phyloP scores from a whole-genome alignment of 257 asterid genomes.

The Solanum chiquidenum region DNA sequence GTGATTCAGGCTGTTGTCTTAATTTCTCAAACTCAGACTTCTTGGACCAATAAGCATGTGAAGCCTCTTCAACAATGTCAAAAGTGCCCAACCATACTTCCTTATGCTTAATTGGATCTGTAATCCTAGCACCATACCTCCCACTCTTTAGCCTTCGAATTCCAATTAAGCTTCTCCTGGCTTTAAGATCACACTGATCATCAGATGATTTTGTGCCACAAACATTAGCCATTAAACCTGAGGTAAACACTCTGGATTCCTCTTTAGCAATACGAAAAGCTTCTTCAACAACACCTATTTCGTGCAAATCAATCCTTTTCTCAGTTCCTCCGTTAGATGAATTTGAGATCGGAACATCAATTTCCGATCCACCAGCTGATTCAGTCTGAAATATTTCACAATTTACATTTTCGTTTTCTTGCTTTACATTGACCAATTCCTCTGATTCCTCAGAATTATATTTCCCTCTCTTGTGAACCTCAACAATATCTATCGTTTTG shows the following conservation, averaged over 20 bases:
- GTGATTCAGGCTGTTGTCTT: neutral
- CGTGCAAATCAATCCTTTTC: neutral
- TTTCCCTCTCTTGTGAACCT: too few species aligned
- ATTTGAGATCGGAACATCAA: neutral
- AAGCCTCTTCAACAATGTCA: neutral
- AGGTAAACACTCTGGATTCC: neutral
- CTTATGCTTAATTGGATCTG: neutral
- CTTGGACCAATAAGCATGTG: neutral
- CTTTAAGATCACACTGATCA: neutral
- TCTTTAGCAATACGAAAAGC: neutral
- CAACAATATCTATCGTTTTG: neutral
- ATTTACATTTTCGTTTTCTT: neutral
- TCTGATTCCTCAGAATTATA: neutral
- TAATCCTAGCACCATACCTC: neutral
- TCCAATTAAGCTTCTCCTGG: neutral
- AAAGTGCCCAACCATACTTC: neutral
- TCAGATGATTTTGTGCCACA: neutral
- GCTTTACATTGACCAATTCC: neutral
- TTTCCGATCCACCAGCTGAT: neutral
- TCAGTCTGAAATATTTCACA: neutral
- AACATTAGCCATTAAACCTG: neutral
- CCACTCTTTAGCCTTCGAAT: neutral
- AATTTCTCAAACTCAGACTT: neutral
- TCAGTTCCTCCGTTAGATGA: neutral
- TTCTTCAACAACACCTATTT: neutral